Base-by-base conservation (phyloP, 148 eudicot genomes). In the Amaranthus cruentus region DNA sequence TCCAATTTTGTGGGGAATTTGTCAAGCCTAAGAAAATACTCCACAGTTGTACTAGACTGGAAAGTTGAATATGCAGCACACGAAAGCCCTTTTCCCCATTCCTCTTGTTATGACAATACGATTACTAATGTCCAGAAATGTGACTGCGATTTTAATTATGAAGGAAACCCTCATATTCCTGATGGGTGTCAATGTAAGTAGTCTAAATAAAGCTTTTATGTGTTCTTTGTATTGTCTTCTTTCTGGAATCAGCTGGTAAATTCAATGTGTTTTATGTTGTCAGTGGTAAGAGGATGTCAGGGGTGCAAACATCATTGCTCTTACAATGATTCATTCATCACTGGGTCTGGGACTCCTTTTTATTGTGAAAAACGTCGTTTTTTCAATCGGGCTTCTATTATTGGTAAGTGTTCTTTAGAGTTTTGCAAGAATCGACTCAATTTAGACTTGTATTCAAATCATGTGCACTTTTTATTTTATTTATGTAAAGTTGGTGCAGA, bases 151-250 rank as follows among this genome's bases (percentile, higher is more conserved):
- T 54, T 46, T 7, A 12, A 55, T 47, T 56, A 74, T 66, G 48
- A 47, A n/a, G 77, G 77, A 66, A 75, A 75, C 49, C 72, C 72
- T 2, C 67, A 10, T 57, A 65, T 75, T 67, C 72, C 77, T 28
- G 0, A 75, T 57, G 77, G 77, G 13, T 75, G 77, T 58, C 72
- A 75, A 73, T 49, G 76, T 73, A 73, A 53, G 15, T 3, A 70
- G 46, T 1, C 3, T 51, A 43, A 51, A 9, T n/a, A 2, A 14
- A 9, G 57, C 15, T 14, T 15, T 46, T 10, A 14, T 43, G 38
- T 47, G 52, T 3, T 6, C 18, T 47, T 15, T 42, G 8, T 13
- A 55, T 0, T 2, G 47, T 8, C 14, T 46, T n/a, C 13, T 60
- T 47, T 47, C 57, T 10, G 21, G 21, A 51, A 62, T 53, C 62